Evolutionary conservation across 2,329 filamentous ascomycete genomes (phyloP).

Genomic region (Botrytis fabae): DNA sequence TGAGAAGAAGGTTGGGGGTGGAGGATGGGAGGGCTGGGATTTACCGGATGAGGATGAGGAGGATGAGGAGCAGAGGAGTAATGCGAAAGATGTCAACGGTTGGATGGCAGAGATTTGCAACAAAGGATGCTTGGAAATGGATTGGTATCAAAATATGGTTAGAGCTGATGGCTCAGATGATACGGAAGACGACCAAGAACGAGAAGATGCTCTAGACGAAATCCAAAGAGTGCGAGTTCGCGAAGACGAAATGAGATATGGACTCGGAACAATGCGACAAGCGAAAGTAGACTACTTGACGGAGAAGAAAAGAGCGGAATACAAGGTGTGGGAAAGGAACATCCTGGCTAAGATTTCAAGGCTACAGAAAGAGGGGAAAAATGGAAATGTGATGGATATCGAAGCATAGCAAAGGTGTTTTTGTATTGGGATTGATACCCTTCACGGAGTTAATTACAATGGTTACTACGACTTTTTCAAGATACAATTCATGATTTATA

Average conservation of each 20-base stretch:
- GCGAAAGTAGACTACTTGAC: slow-evolving; percentile 71
- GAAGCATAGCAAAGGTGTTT: not conserved
- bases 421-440: not conserved
- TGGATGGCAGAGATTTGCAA: slow-evolving; percentile 59
- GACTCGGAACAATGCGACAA: slow-evolving; percentile 66
- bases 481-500: not conserved
- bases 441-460: not conserved
- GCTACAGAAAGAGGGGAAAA: slow-evolving; percentile 36
- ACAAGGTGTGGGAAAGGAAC: slow-evolving; percentile 61
- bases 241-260: slow-evolving; percentile 30
- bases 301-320: slow-evolving; percentile 61
- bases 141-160: slow-evolving; percentile 61
- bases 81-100: slow-evolving; percentile 57
- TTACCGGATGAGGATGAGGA: slow-evolving; percentile 45
- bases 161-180: slow-evolving; percentile 39
- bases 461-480: too few species aligned
- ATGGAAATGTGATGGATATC: slow-evolving; percentile 14
- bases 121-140: slow-evolving; percentile 50
- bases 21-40: slow-evolving; percentile 55
- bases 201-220: slow-evolving; percentile 42
- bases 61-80: slow-evolving; percentile 52
- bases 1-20: slow-evolving; percentile 44
- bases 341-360: slow-evolving; percentile 58
- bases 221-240: slow-evolving; percentile 16
- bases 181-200: slow-evolving; percentile 37